A percentile compares a stretch with the other conserved stretches of the same genome.
phyloP scores from a whole-genome alignment of 306 rosid species.

The Begonia fuchsioides region DNA sequence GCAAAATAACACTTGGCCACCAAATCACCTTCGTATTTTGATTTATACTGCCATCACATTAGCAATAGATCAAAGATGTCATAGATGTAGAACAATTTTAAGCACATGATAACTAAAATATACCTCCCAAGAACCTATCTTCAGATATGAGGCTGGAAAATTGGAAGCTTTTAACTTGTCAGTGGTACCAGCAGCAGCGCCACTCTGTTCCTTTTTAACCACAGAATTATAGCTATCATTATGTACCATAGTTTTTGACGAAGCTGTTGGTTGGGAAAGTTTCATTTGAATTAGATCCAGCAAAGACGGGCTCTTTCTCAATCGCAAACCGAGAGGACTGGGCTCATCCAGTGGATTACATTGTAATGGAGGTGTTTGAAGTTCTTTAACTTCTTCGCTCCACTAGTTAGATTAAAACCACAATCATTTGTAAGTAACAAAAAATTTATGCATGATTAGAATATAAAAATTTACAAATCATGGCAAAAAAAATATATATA shows the following conservation, averaged over 20 bases:
- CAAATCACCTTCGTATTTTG: slow-evolving; percentile 72
- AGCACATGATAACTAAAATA: background rate
- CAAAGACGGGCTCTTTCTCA: slow-evolving; percentile 68
- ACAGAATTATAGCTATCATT: too few relatives aligned
- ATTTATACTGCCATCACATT: slow-evolving; percentile 44
- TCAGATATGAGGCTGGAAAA: background rate
- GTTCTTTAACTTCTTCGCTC: slow-evolving; percentile 15
- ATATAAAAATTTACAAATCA: too few relatives aligned
- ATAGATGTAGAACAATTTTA: background rate
- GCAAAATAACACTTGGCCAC: slow-evolving; percentile 82
- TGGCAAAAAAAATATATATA: too few relatives aligned
- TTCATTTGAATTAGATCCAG: slow-evolving; percentile 80
- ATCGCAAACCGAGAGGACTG: slow-evolving; percentile 70
- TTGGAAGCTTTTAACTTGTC: slow-evolving; percentile 35
- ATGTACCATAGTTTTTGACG: background rate
- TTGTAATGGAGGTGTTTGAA: slow-evolving; percentile 25
- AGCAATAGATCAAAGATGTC: slow-evolving; percentile 4
- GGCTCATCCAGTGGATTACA: slow-evolving; percentile 77
- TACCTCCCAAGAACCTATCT: background rate
- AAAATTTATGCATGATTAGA: too few relatives aligned
- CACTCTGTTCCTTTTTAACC: slow-evolving; percentile 27
- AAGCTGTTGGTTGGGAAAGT: slow-evolving; percentile 34
- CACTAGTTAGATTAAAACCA: slow-evolving; percentile 13
- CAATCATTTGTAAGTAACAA: too few relatives aligned
- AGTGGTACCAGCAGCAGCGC: slow-evolving; percentile 7